Percentiles rank a stretch among this genome's conserved stretches.
phyloP scores from a whole-genome alignment of 257 asterid species.

The Nicotiana undulata region DNA sequence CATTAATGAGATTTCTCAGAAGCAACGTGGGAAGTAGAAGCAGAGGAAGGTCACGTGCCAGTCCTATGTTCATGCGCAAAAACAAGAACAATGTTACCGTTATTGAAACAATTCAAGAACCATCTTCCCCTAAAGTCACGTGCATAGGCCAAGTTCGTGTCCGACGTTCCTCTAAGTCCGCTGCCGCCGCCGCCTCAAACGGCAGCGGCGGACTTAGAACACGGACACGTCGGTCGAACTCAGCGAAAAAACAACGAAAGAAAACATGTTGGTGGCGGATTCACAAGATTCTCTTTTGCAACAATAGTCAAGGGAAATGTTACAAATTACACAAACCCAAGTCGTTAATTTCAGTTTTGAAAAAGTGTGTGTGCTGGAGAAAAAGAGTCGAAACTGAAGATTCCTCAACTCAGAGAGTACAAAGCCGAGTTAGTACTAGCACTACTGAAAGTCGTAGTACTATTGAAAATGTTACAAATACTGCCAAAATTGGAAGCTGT shows the following conservation, averaged over 20 bases:
- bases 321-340: conserved; percentile 13
- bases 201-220: conserved; percentile 1
- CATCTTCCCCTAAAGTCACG: conserved; percentile 82
- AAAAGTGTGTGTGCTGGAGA: conserved; percentile 33
- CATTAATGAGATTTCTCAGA: conserved; percentile 63
- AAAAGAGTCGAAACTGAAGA: conserved; percentile 35
- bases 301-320: neutral
- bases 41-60: conserved; percentile 58
- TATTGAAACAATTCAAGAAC: conserved; percentile 46
- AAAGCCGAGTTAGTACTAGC: conserved; percentile 6
- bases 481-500: neutral
- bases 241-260: neutral
- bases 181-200: conserved; percentile 10
- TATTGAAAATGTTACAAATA: neutral
- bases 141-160: conserved; percentile 87
- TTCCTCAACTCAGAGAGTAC: conserved; percentile 22
- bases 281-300: conserved; percentile 13
- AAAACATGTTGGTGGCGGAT: conserved; percentile 23
- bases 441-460: neutral
- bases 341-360: conserved; percentile 11
- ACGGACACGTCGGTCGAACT: neutral
- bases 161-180: conserved; percentile 32
- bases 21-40: conserved; percentile 67
- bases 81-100: conserved; percentile 18
- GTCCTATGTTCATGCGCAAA: conserved; percentile 59